phyloP scores from a whole-genome alignment of 2,329 filamentous ascomycete species.

The Alternaria gaisen region DNA sequence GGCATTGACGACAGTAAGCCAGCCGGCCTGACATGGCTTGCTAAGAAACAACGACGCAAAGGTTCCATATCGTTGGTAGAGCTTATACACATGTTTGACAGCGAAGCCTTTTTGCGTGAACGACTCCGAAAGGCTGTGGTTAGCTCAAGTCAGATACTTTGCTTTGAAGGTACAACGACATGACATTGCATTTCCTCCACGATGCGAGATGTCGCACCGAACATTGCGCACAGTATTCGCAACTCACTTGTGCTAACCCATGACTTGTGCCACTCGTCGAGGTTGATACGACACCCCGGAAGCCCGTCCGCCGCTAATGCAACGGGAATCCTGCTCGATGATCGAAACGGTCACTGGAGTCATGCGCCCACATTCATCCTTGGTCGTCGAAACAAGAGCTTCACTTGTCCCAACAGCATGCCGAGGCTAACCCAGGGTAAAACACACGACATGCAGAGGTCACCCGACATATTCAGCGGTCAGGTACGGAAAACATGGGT shows the following conservation, averaged over 20 bases:
- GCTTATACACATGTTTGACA: neutral
- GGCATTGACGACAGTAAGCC: neutral
- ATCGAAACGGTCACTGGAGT: neutral
- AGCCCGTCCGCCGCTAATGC: conserved; percentile 2
- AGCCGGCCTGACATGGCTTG: neutral
- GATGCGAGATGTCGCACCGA: neutral
- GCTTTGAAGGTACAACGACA: neutral
- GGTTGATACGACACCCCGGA: neutral
- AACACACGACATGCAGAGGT: neutral
- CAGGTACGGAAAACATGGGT: neutral
- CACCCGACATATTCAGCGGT: neutral
- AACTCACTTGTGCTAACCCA: neutral
- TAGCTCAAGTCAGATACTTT: neutral
- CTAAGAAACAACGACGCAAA: neutral
- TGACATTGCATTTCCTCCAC: neutral
- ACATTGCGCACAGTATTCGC: neutral
- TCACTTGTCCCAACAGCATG: neutral
- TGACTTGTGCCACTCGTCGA: neutral
- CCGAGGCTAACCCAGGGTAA: neutral
- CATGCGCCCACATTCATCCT: neutral
- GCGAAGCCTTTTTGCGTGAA: neutral
- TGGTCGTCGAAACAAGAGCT: neutral
- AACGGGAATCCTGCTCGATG: neutral
- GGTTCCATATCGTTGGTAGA: neutral
- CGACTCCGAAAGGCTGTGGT: neutral